Evolutionary conservation across 331 rosid genomes (phyloP), one percentile per base, ranked within the genome.

Genomic region (Saraca asoca): DNA sequence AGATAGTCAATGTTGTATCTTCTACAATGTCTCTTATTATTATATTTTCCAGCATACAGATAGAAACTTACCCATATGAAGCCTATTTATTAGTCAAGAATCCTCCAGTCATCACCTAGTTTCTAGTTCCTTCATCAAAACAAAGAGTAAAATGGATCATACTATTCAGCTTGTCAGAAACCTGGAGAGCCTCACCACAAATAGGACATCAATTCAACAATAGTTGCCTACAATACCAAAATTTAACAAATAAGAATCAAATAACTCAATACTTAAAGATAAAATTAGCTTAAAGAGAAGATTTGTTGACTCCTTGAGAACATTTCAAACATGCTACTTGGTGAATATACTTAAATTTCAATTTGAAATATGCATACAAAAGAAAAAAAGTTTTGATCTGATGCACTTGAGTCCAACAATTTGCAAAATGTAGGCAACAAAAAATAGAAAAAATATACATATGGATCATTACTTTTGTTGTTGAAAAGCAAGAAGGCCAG

Each of bases 111-210:
- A 93, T 93, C 80, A 85, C 84, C 83, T 93, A 94, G 53, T 93
- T 89, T 79, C 98, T 96, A 62, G 95, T 93, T 75, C 96, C 96
- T 75, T 90, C 96, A 46, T 93, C 98, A 75, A 93, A 89, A 81
- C 98, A 93, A 7, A 90, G 85, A 44, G 94, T 85, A 76, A 93
- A 62, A 82, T 90, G 98, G 75, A 90, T 85, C 82, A 90, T 78
- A 68, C 72, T 74, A 82, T 76, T 86, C 79, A 93, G 80, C 80
- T 70, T 78, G 81, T 90, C 90, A 75, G 94, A 84, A 81, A 81
- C 85, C 11, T 76, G 80, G 72, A 93, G 95, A 72, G 55, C 73
- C 87, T 93, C 98, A 35, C 97, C 98, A 78, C 98, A 93, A 74
- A 93, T 97, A 78, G 97, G 97, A 73, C 97, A 93, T 79, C 95